Evolutionary conservation across 164 flowering plant genomes (phyloP).

Genomic region (Hamamelis virginiana): DNA sequence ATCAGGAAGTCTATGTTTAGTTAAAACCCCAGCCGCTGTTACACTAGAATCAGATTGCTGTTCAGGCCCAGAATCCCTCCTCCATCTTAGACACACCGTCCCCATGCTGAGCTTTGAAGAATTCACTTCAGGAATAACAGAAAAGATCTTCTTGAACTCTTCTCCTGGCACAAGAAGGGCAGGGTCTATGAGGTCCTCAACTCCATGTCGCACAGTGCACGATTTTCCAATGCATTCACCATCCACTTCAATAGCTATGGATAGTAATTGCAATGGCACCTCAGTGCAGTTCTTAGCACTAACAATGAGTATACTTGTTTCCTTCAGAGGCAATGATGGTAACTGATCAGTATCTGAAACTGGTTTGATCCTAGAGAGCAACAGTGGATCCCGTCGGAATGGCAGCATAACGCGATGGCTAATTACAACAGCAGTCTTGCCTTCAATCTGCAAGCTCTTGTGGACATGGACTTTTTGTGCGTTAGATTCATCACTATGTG

Average conservation of each 20-base stretch:
- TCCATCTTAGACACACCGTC: conserved; percentile 65
- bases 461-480: conserved; percentile 77
- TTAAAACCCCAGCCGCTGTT: conserved; percentile 36
- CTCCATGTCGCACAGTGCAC: conserved; percentile 35
- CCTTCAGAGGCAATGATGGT: conserved; percentile 53
- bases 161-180: conserved; percentile 71
- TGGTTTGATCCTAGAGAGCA: conserved; percentile 61
- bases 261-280: conserved; percentile 62
- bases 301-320: conserved; percentile 58
- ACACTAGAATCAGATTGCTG: conserved; percentile 17
- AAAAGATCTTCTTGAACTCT: conserved; percentile 77
- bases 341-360: conserved; percentile 37
- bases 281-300: conserved; percentile 75
- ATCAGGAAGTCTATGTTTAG: conserved; percentile 69
- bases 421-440: conserved; percentile 59
- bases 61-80: conserved; percentile 36
- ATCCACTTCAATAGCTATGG: conserved; percentile 60
- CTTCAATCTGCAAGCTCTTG: conserved; percentile 93
- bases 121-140: conserved; percentile 46
- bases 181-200: conserved; percentile 28
- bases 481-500: conserved; percentile 42
- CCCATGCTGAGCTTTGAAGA: conserved; percentile 48
- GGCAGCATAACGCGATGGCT: conserved; percentile 71
- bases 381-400: conserved; percentile 65
- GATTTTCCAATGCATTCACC: conserved; percentile 27